These are phyloP conservation scores for Lactarius vividus DNA, from an alignment of 768 basidiomycete species.

Conservation along the genomic window DNA sequence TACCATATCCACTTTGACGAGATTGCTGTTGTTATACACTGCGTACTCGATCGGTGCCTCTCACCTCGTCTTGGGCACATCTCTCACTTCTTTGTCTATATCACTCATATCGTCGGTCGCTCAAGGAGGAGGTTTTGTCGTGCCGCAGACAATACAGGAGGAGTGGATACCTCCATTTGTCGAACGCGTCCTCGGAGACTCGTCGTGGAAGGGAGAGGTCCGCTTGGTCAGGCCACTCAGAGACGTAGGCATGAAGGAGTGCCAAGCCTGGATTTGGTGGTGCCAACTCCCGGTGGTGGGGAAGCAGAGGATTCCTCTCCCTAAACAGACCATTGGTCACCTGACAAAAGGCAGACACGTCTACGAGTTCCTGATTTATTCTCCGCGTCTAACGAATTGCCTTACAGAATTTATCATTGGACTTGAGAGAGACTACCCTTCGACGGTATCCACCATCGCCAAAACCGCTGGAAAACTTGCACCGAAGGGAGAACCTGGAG, in stretches of 20 bases:
- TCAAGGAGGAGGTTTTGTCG: slow-evolving; percentile 71
- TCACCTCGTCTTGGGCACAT: slow-evolving; percentile 76
- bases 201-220: slow-evolving; percentile 34
- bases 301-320: slow-evolving; percentile 43
- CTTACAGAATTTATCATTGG: slow-evolving; percentile 72
- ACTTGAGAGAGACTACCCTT: slow-evolving; percentile 79
- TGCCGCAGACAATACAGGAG: slow-evolving; percentile 68
- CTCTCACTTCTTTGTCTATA: slow-evolving; percentile 74
- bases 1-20: slow-evolving; percentile 56
- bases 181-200: slow-evolving; percentile 20
- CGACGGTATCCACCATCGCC: slow-evolving; percentile 81
- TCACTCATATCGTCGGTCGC: slow-evolving; percentile 70
- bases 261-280: slow-evolving; percentile 78
- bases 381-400: neutral
- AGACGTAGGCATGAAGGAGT: slow-evolving; percentile 78
- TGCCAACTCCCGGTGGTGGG: slow-evolving; percentile 51
- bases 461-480: slow-evolving; percentile 77
- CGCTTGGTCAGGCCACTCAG: slow-evolving; percentile 64
- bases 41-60: slow-evolving; percentile 59
- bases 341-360: slow-evolving; percentile 60
- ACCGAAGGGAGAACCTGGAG: slow-evolving; percentile 53
- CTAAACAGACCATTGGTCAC: slow-evolving; percentile 57
- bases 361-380: neutral
- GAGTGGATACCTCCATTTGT: slow-evolving; percentile 50
- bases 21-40: slow-evolving; percentile 69